Base-by-base conservation (phyloP, 2,329 filamentous ascomycete species). In the Aspergillus udagawae region DNA sequence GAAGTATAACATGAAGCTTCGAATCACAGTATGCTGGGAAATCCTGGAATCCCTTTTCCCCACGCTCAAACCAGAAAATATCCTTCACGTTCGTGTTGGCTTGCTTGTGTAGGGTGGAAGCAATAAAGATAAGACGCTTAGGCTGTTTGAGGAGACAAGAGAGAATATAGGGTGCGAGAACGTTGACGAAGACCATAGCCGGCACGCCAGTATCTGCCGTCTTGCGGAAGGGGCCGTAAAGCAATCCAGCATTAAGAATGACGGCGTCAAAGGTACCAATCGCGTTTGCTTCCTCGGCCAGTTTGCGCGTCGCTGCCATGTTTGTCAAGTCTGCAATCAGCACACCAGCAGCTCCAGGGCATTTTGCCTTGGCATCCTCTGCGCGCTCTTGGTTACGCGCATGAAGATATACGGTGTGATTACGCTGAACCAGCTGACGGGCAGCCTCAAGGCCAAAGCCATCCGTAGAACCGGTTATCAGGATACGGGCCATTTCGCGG, bases 391-490 rank as follows among this genome's bases (percentile, higher is more conserved):
- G 65, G 64, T 77, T 84, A 54, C 83, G 81, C 1, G 80, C 83
- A 66, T 86, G 83, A 1, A 85, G 73, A 52, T 79, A 77, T 23
- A 85, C 82, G 10, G 75, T 72, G 70, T 86, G 82, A 17, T 81
- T 80, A 49, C 75, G 74, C 14, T 76, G 66, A 51, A 79, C 63
- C 20, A 85, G 78, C 3, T 74, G 73, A 53, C 78, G 73, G 27
- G 83, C 83, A 6, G 81, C 77, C 4, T 77, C 70, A 5, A 76
- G 75, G 51, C 83, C 83, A 25, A 85, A 74, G 59, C 82, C 82
- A 65, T 85, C 82, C 1, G 80, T 77, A 17, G 81, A 83, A 47
- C 83, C 82, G 3, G 83, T 85, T 55, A 85, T 82, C 53, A 81
- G 68, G 59, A 81, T 77, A 35, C 77, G 74, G 47, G 71, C 75